Conservation (phyloP, 768 basidiomycete genomes). For the Xanthoconium purpureum region DNA sequence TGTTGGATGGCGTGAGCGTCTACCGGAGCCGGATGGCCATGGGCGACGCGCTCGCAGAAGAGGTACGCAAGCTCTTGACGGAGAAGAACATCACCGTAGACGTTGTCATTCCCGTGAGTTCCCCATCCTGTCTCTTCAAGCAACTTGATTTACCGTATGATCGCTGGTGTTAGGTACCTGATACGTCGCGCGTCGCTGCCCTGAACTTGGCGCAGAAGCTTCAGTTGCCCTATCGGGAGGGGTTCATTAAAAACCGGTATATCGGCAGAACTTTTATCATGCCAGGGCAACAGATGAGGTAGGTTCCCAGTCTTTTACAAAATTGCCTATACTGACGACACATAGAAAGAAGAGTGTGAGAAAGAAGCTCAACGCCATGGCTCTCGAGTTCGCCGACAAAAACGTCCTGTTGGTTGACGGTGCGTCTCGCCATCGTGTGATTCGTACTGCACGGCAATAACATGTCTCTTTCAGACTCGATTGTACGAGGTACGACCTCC, state of each 20-base stretch:
- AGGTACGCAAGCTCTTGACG: constrained; percentile 72
- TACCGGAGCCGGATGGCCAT: constrained; percentile 99
- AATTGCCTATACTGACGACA: constrained; percentile 1
- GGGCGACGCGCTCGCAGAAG: constrained; percentile 91
- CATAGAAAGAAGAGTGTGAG: constrained; percentile 88
- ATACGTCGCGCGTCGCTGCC: constrained; percentile 95
- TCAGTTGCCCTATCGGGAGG: constrained; percentile 89
- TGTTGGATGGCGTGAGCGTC: constrained; percentile 94
- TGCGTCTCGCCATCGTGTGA: constrained; percentile 31
- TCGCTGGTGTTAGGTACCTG: constrained; percentile 64
- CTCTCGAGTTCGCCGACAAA: constrained; percentile 89
- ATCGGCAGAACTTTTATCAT: constrained; percentile 99
- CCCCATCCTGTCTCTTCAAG: not conserved
- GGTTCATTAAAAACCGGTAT: constrained; percentile 98
- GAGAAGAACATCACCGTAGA: constrained; percentile 74
- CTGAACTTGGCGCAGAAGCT: constrained; percentile 92
- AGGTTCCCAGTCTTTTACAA: constrained; percentile 1
- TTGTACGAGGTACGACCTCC: constrained; percentile 97
- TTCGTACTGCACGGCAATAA: not conserved
- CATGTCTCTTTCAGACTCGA: constrained; percentile 66
- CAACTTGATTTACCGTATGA: not conserved
- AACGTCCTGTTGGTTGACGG: constrained; percentile 96
- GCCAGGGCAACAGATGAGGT: constrained; percentile 97
- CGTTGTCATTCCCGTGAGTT: constrained; percentile 87
- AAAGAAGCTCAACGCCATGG: constrained; percentile 97